These are phyloP conservation scores for Circinella minor DNA, from an alignment of 371 early-diverging fungal genomes.

Conservation along the genomic window DNA sequence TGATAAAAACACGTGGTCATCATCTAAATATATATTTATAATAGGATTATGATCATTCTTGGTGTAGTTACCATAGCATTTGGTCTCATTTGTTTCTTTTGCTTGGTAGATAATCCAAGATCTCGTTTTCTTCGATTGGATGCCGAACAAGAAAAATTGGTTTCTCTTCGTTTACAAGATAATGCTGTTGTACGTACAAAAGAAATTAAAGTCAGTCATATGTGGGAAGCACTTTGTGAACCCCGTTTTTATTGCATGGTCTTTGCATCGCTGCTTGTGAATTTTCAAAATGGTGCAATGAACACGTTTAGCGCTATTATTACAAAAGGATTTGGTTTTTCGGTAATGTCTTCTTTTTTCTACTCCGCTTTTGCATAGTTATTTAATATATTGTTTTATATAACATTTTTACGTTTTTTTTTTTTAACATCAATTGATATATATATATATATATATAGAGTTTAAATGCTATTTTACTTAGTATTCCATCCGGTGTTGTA, in stretches of 20 bases:
- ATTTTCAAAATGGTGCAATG: constrained; percentile 49
- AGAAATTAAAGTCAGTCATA: constrained; percentile 25
- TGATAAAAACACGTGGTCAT: not conserved
- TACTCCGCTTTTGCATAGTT: not conserved
- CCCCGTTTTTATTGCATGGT: constrained; percentile 29
- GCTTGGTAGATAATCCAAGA: constrained; percentile 23
- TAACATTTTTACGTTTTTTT: too few relatives aligned
- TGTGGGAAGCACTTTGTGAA: constrained; percentile 30
- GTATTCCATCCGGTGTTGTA: constrained; percentile 41
- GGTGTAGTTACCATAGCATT: constrained; percentile 31
- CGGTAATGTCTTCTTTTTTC: constrained; percentile 20
- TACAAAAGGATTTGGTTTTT: constrained; percentile 32
- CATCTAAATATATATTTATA: not conserved
- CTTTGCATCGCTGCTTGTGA: constrained; percentile 28
- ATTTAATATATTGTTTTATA: too few relatives aligned
- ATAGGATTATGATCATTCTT: constrained; percentile 47
- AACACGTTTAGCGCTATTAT: constrained; percentile 28
- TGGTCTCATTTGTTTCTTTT: constrained; percentile 25
- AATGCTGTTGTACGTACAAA: constrained; percentile 27
- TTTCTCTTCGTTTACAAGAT: constrained; percentile 20
- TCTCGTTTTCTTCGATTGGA: constrained; percentile 23
- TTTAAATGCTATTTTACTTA: constrained; percentile 42
- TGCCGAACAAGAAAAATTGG: constrained; percentile 18
- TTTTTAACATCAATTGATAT: too few relatives aligned
- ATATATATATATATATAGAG: constrained; percentile 21